Conservation (phyloP, 2,329 filamentous ascomycete genomes). For the Sclerotinia minor region DNA sequence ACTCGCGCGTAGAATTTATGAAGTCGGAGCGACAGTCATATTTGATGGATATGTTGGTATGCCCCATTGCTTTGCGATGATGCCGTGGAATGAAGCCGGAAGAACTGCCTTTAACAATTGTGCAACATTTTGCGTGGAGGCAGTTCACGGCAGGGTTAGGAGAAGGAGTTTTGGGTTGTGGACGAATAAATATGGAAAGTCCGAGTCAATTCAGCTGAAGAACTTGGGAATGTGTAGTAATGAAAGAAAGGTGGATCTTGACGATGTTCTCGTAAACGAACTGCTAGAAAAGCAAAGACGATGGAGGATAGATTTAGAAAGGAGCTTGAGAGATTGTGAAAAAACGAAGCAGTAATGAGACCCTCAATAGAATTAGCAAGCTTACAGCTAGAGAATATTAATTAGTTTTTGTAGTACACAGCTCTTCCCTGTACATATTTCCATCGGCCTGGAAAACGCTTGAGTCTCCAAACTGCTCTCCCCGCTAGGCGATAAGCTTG, state of each 20-base stretch:
- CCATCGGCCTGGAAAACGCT: neutral
- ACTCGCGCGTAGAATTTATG: constrained; percentile 56
- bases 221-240: constrained; percentile 14
- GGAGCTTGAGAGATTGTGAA: neutral
- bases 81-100: constrained; percentile 40
- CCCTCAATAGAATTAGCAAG: neutral
- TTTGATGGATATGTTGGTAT: constrained; percentile 77
- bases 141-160: neutral
- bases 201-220: neutral
- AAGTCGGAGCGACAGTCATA: constrained; percentile 60
- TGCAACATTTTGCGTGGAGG: constrained; percentile 8
- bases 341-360: neutral
- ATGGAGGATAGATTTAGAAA: constrained; percentile 18
- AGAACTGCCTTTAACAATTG: constrained; percentile 21
- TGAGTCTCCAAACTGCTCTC: neutral
- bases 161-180: constrained; percentile 2
- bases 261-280: constrained; percentile 11
- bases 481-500: neutral
- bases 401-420: neutral
- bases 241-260: constrained; percentile 18
- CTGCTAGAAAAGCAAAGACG: constrained; percentile 8
- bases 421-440: too few species aligned
- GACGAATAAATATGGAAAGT: constrained; percentile 12
- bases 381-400: too few species aligned
- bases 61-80: constrained; percentile 71